Base-by-base conservation (phyloP, 441 rosid genomes). In the Eutrema salsugineum region DNA sequence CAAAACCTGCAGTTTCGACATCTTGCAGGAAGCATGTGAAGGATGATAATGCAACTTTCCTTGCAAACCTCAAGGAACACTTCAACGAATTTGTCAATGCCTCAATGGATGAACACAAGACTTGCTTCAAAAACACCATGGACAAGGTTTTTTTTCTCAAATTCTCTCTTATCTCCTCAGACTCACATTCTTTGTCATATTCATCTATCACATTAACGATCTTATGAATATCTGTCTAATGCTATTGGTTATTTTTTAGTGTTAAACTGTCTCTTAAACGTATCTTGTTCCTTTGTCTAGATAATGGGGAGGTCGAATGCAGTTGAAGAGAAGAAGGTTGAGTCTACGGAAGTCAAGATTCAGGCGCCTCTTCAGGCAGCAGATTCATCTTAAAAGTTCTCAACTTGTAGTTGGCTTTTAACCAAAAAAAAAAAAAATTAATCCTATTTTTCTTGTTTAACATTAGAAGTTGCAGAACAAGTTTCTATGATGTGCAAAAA, bases 21-120 rank as follows among this genome's bases (percentile, higher is more conserved):
- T 47, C 73, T 16, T 89, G 96, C 54, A 85, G 94, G 38, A 87
- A 77, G 89, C 79, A 80, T 82, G 90, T 80, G 51, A 91, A 42
- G 36, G 94, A 91, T 2, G 84, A 93, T 1, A 62, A 42, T 10
- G 90, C 88, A 17, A 82, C 82, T 42, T 93, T 87, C 78, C 27
- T 86, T 40, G 90, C 76, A 74, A 94, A 87, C 78, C 19, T 91
- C 19, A 91, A 87, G 78, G 87, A 81, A 69, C 92, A 86, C 80
- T 78, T 93, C 8, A 88, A 85, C 62, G 96, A 91, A 42, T 86
- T 93, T 74, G 61, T 91, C 11, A 63, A 83, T 66, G 82, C 96
- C 22, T 89, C 94, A 5, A 83, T 89, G 94, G 92, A 87, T 28
- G 97, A 93, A 71, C 97, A 93, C 83, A 91, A 85, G 79, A 76